Evolutionary conservation across 2,329 filamentous ascomycete species (phyloP), one percentile per base, ranked within the genome.

Genomic region (Alternaria sp.): DNA sequence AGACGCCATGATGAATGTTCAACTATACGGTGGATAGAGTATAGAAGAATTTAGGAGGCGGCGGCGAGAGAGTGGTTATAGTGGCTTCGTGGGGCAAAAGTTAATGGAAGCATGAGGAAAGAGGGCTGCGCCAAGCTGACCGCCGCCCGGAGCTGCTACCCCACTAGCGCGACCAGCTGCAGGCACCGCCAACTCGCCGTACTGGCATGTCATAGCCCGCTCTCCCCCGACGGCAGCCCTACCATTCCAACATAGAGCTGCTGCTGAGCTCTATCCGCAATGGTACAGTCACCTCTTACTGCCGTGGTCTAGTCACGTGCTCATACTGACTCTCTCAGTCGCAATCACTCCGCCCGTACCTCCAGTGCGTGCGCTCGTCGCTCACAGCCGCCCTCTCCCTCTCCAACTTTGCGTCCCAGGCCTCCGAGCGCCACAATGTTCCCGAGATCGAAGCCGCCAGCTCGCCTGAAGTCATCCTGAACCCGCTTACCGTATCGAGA

Each of bases 401-500:
- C 63, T 95, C 93, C 81, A 96, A 99, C 87, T 99, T 99, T 82
- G 95, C 96, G 67, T 98, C 95, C 53, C 96, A 99, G 83, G 93
- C 92, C 49, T 93, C 94, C 59, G 96, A 99, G 85, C 88, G 96
- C 73, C 96, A 98, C 85, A 99, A 99, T 85, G 95, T 98, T 49
- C 96, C 96, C 66, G 96, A 99, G 81, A 92, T 99, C 75, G 96
- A 99, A 85, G 94, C 95, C 45, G 89, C 90, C 70, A 93, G 91
- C 56, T 97, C 94, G 0, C 96, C 96, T 21, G 96, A 99, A 85
- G 91, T 98, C 64, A 87, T 99, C 21, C 86, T 99, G 65, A 97
- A 96, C 76, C 94, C 95, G 17, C 85, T 99, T 68, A 93, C 91
- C 26, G 89, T 99, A 72, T 91, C 95, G 67, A 90, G 96, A 68